Percentiles rank a stretch among this genome's conserved stretches.
Conservation (phyloP, 345 rosid genomes). For the Salix koriyanagi region DNA sequence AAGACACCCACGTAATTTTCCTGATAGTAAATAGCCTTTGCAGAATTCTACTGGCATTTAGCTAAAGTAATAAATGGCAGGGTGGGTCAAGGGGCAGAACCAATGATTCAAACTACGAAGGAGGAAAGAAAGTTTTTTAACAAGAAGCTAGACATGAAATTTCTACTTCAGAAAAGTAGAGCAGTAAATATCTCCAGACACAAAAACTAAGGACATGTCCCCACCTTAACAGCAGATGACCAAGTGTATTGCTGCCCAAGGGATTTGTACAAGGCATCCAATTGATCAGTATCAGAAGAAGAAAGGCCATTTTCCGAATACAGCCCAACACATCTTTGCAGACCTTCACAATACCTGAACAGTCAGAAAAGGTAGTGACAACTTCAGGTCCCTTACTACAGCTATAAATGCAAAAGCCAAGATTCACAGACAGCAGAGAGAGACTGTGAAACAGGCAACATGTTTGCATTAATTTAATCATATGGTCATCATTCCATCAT, state of each 20-base stretch:
- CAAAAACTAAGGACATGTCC: conserved; percentile 9
- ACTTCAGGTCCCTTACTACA: conserved; percentile 2
- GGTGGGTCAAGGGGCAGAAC: not conserved
- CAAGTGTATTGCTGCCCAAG: conserved; percentile 62
- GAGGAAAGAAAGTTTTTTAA: not conserved
- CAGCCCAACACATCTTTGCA: conserved; percentile 73
- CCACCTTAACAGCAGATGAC: conserved; percentile 98
- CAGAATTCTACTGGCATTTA: not conserved
- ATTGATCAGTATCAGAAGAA: conserved; percentile 64
- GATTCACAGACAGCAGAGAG: not conserved
- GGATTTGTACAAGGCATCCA: conserved; percentile 73
- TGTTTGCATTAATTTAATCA: not conserved
- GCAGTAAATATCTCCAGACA: not conserved
- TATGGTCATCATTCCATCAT: not conserved
- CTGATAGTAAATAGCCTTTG: not conserved
- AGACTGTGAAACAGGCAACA: not conserved
- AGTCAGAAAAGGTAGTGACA: not conserved
- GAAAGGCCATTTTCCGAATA: conserved; percentile 64
- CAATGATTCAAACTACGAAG: not conserved
- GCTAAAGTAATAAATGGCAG: not conserved
- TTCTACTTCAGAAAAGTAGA: not conserved
- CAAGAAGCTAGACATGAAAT: not conserved
- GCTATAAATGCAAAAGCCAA: not conserved
- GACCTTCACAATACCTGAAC: conserved; percentile 85
- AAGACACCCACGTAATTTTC: not conserved